These are phyloP conservation scores for Chloranthus sessilifolius DNA, from an alignment of 164 flowering plant genomes.

Conservation along the genomic window DNA sequence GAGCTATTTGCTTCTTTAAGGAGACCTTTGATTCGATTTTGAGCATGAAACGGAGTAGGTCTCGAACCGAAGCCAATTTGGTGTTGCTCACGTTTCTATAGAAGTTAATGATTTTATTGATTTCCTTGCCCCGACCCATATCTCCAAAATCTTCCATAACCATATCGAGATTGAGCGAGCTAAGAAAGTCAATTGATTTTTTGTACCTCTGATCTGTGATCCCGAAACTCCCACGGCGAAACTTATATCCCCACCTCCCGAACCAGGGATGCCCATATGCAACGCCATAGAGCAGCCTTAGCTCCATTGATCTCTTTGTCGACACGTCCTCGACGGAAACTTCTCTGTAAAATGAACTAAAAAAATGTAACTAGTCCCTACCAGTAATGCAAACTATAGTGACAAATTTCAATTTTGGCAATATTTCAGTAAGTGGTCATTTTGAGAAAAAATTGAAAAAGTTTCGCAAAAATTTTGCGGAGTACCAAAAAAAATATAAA, in stretches of 20 bases:
- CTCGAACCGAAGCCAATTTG: constrained; percentile 46
- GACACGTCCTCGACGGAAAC: constrained; percentile 64
- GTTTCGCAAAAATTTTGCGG: constrained; percentile 31
- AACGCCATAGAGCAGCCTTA: constrained; percentile 65
- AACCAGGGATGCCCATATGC: constrained; percentile 89
- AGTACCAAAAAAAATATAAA: too few relatives aligned
- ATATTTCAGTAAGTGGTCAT: too few relatives aligned
- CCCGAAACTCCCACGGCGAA: constrained; percentile 73
- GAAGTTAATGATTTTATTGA: constrained; percentile 33
- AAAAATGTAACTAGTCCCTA: too few relatives aligned
- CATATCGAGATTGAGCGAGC: constrained; percentile 46
- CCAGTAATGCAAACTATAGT: too few relatives aligned
- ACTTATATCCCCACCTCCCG: constrained; percentile 82
- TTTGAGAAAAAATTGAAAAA: too few relatives aligned
- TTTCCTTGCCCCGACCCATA: constrained; percentile 11
- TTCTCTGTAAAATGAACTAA: constrained; percentile 33
- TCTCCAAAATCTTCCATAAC: constrained; percentile 28
- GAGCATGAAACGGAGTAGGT: constrained; percentile 64
- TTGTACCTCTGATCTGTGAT: constrained; percentile 39
- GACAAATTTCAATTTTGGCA: too few relatives aligned
- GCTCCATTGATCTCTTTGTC: constrained; percentile 63
- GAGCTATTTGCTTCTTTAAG: constrained; percentile 6
- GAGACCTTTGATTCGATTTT: constrained; percentile 35
- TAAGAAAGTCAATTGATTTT: constrained; percentile 50
- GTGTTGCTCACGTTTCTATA: constrained; percentile 55